Evolutionary conservation across 73 alveolate species (phyloP).

Genomic region (Tetrahymena elliotti): DNA sequence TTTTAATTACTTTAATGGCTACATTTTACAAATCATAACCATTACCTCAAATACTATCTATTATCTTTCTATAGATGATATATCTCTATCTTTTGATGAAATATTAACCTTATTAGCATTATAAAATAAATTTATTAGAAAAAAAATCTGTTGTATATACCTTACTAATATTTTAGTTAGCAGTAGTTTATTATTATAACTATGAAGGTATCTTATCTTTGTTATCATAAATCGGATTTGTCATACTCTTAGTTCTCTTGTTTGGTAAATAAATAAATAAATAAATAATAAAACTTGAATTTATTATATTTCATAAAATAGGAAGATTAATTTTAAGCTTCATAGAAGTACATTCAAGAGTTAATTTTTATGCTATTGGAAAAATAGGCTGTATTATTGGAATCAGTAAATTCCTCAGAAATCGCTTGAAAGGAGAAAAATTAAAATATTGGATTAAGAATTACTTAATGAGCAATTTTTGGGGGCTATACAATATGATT

Average conservation of each 20-base stretch:
- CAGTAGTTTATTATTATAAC: neutral
- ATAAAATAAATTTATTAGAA: neutral
- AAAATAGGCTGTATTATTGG: neutral
- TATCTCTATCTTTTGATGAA: neutral
- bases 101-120: neutral
- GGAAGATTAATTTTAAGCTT: neutral
- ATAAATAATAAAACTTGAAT: no score
- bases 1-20: neutral
- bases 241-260: neutral
- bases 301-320: no score
- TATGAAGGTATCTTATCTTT: neutral
- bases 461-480: no score
- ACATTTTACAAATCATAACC: neutral
- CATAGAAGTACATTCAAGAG: neutral
- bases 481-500: neutral
- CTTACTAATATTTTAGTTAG: neutral
- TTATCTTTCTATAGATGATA: neutral
- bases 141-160: neutral
- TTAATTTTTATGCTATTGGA: neutral
- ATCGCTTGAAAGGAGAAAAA: neutral
- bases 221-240: neutral
- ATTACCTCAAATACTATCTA: neutral
- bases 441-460: neutral
- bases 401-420: neutral
- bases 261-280: neutral